A percentile compares a stretch with the other conserved stretches of the same genome.
These are phyloP conservation scores for Gentiana macrophylla DNA, from an alignment of 257 asterid genomes.

Conservation along the genomic window DNA sequence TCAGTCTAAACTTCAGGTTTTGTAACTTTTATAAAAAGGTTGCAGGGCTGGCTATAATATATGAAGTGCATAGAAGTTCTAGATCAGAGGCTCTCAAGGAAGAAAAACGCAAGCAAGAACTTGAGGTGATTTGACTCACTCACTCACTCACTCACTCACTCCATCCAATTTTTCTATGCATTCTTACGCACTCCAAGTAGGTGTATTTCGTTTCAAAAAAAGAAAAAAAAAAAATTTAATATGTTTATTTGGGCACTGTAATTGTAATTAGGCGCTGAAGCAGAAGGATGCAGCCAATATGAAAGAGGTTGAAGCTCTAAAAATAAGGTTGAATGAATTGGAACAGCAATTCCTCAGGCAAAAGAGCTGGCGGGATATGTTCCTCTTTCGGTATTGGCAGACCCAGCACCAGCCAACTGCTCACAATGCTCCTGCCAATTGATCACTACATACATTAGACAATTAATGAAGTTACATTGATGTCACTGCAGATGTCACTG, in stretches of 20 bases:
- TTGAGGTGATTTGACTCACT: conserved; percentile 34
- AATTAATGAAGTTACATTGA: too few species aligned
- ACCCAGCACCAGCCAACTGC: conserved; percentile 1
- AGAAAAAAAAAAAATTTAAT: too few species aligned
- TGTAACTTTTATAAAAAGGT: conserved; percentile 26
- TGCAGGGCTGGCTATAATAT: conserved; percentile 55
- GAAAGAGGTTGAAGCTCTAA: conserved; percentile 3
- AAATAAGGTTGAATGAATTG: neutral
- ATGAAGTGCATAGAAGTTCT: conserved; percentile 74
- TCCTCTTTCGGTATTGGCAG: neutral
- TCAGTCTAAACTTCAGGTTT: neutral
- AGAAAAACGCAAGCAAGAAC: conserved; percentile 48
- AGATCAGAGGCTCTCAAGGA: conserved; percentile 78
- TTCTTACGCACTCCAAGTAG: too few species aligned
- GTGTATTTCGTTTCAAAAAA: too few species aligned
- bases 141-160: too few species aligned
- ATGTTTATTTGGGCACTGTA: too few species aligned
- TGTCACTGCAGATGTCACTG: too few species aligned
- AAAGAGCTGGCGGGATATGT: neutral
- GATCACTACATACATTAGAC: too few species aligned
- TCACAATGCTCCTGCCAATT: neutral
- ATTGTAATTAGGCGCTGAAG: conserved; percentile 1
- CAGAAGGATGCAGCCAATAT: conserved; percentile 2
- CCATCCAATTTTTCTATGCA: neutral
- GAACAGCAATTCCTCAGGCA: conserved; percentile 4